These are phyloP conservation scores for Amanita brunnescens DNA, from an alignment of 768 basidiomycete genomes.

Conservation along the genomic window DNA sequence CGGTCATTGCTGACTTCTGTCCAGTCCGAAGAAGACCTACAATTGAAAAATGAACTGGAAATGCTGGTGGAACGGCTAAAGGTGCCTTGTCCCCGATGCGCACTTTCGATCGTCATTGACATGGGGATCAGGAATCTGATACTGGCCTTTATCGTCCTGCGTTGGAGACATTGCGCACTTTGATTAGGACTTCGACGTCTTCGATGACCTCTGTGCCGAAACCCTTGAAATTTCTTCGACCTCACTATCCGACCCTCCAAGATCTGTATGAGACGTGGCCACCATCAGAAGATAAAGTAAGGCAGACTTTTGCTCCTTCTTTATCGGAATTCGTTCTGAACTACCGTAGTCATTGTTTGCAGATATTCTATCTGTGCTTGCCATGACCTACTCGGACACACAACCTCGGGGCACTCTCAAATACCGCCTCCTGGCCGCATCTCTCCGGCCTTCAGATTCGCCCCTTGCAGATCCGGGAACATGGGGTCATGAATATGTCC, in stretches of 20 bases:
- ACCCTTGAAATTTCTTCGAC: conserved; percentile 95
- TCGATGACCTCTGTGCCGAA: conserved; percentile 99
- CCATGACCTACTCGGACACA: conserved; percentile 99
- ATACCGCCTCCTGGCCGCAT: conserved; percentile 80
- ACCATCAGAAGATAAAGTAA: conserved; percentile 69
- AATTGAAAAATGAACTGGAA: conserved; percentile 89
- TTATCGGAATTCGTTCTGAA: conserved; percentile 1
- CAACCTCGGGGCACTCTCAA: conserved; percentile 92
- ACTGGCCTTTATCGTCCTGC: conserved; percentile 80
- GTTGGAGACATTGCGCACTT: conserved; percentile 84
- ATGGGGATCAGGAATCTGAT: conserved; percentile 67
- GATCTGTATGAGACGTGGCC: conserved; percentile 77
- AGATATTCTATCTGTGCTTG: conserved; percentile 94
- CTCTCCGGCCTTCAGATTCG: conserved; percentile 54
- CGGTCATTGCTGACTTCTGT: conserved; percentile 5
- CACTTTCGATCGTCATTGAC: conserved; percentile 5
- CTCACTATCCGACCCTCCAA: conserved; percentile 85
- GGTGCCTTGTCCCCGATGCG: conserved; percentile 35
- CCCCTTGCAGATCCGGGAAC: conserved; percentile 83
- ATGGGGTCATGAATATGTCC: conserved; percentile 99
- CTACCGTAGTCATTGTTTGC: conserved; percentile 75
- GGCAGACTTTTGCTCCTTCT: conserved; percentile 2
- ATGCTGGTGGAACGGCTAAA: conserved; percentile 93
- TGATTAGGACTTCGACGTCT: conserved; percentile 93
- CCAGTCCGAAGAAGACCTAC: conserved; percentile 92